These are phyloP conservation scores for Nyctanthes arbortristis DNA, from an alignment of 257 asterid species.

Conservation along the genomic window DNA sequence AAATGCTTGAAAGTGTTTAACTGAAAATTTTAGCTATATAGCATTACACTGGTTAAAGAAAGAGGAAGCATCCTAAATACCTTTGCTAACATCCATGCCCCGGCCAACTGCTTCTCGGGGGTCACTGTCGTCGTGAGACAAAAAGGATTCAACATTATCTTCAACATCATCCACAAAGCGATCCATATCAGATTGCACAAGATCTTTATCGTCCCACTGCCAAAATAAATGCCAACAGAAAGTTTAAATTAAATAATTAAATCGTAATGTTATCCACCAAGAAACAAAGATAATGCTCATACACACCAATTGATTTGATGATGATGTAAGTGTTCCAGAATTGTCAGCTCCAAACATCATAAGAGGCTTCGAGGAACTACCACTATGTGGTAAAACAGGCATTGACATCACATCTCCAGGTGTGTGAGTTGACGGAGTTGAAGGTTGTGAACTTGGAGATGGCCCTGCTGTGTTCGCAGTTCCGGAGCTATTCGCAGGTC, in stretches of 20 bases:
- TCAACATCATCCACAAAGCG: constrained; percentile 97
- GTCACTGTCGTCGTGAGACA: constrained; percentile 88
- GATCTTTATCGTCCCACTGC: constrained; percentile 99
- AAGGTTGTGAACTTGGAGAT: constrained; percentile 98
- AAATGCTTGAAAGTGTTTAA: not conserved
- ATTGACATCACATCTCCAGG: constrained; percentile 92
- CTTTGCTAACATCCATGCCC: constrained; percentile 91
- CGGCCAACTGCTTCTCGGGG: constrained; percentile 88
- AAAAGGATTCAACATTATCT: constrained; percentile 91
- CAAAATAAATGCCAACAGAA: constrained; percentile 33
- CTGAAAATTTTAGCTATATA: constrained; percentile 7
- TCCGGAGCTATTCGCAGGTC: constrained; percentile 98
- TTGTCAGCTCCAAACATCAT: constrained; percentile 88
- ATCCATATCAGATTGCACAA: constrained; percentile 93
- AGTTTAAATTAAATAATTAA: constrained; percentile 12
- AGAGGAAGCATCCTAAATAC: constrained; percentile 32
- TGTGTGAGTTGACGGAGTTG: constrained; percentile 97
- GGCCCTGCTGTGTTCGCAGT: constrained; percentile 99
- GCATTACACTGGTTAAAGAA: not conserved
- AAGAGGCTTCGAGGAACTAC: constrained; percentile 79
- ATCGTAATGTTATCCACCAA: constrained; percentile 6
- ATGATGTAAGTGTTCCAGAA: constrained; percentile 81
- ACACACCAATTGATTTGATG: constrained; percentile 84
- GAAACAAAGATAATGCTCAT: constrained; percentile 4
- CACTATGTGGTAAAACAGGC: constrained; percentile 82